Evolutionary conservation across 805 yeast genomes (phyloP), one percentile per base, ranked within the genome.

Genomic region (Nakazawaea sp.): DNA sequence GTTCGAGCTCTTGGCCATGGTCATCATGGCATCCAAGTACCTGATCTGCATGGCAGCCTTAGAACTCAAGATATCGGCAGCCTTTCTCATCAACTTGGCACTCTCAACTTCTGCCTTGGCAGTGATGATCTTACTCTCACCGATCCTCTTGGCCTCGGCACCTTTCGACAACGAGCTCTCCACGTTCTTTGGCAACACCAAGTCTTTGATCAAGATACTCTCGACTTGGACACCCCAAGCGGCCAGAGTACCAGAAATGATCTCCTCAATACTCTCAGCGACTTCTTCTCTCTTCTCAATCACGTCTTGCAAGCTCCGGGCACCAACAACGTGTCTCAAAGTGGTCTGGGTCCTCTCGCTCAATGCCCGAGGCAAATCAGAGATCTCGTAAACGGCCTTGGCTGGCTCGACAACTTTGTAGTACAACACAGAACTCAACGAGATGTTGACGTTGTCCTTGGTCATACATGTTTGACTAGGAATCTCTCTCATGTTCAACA

Each of bases 11-110:
- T 61, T 72, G 25, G 85, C 81, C 86, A 80, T 80, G 43, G 63
- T 65, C 58, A 78, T 85, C 77, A 80, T 75, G n/a, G 87, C 87
- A 49, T 80, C 88, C 57, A 80, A 66, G 52, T 80, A 80, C 56
- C 88, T 64, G 54, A 80, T 80, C 62, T 80, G 87, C 83, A 80
- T 78, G 20, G 87, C 88, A 11, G 86, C 75, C 46, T 78, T 78
- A 27, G 83, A 75, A 32, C 82, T 81, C 50, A 80, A 68, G 41
- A 80, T 78, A 56, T 80, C 86, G 36, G 87, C 85, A 20, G 87
- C 86, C 56, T 78, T 76, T 62, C 88, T 71, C 86, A 80, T 79
- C 46, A 78, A 68, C 55, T 78, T 78, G 36, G 87, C 85, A 51
- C 76, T 64, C 56, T 80, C 88, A 36, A 79, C 86, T 60, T 80